These are phyloP conservation scores for Adansonia gregorii DNA, from an alignment of 441 rosid species.

Conservation along the genomic window DNA sequence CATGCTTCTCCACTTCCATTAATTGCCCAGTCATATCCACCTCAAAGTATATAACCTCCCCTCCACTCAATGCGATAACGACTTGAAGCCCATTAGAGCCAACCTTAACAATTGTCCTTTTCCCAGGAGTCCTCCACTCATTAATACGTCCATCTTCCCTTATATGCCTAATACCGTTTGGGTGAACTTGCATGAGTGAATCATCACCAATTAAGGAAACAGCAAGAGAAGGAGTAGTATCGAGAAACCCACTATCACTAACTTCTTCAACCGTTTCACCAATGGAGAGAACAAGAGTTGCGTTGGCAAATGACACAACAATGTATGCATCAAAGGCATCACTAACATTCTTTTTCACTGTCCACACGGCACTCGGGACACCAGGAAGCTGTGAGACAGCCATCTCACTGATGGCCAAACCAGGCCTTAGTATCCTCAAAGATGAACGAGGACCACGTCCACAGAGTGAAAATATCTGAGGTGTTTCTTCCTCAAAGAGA, in stretches of 20 bases:
- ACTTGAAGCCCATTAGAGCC: slow-evolving; percentile 94
- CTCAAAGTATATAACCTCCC: slow-evolving; percentile 94
- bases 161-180: slow-evolving; percentile 82
- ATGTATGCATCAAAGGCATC: slow-evolving; percentile 98
- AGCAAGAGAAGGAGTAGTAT: slow-evolving; percentile 23
- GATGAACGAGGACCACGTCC: slow-evolving; percentile 97
- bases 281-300: slow-evolving; percentile 93
- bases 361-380: slow-evolving; percentile 97
- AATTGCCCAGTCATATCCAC: slow-evolving; percentile 93
- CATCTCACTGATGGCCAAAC: slow-evolving; percentile 95
- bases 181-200: slow-evolving; percentile 22
- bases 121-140: slow-evolving; percentile 99
- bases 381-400: slow-evolving; percentile 99
- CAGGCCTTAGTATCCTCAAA: slow-evolving; percentile 84
- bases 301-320: slow-evolving; percentile 92
- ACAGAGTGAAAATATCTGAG: slow-evolving; percentile 89
- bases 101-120: slow-evolving; percentile 94
- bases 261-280: slow-evolving; percentile 99
- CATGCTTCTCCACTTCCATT: slow-evolving; percentile 97
- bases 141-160: slow-evolving; percentile 93
- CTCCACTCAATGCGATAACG: slow-evolving; percentile 91
- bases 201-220: slow-evolving; percentile 23
- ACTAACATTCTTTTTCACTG: slow-evolving; percentile 80
- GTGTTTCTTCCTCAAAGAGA: slow-evolving; percentile 93
- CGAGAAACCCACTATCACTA: slow-evolving; percentile 46